Percentiles rank a stretch among this genome's conserved stretches.
Evolutionary conservation across 2,329 filamentous ascomycete genomes (phyloP).

Genomic region (Cyclaneusma minus): DNA sequence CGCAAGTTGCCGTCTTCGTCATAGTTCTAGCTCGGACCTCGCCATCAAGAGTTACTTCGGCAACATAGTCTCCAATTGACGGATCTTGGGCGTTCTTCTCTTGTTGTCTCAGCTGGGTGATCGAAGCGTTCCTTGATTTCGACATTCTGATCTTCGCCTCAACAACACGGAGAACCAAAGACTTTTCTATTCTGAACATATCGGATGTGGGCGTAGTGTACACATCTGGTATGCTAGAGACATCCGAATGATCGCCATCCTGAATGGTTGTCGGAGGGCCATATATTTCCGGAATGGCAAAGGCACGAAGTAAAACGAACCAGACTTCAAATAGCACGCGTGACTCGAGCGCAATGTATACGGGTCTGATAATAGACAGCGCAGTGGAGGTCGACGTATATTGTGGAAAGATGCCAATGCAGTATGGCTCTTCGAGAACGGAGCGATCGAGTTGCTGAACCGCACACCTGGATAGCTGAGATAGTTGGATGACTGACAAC

Average conservation of each 20-base stretch:
- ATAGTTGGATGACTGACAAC: conserved; percentile 71
- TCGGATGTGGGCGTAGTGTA: conserved; percentile 19
- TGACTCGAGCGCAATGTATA: conserved; percentile 78
- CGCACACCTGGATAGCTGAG: conserved; percentile 76
- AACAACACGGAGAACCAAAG: conserved; percentile 39
- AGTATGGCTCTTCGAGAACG: conserved; percentile 83
- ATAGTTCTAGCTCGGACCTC: conserved; percentile 65
- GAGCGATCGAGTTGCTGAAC: conserved; percentile 83
- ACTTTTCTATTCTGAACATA: conserved; percentile 46
- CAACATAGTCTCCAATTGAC: conserved; percentile 53
- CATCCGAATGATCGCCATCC: conserved; percentile 7
- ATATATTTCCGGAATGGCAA: conserved; percentile 84
- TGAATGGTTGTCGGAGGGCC: conserved; percentile 19
- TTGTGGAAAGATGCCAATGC: conserved; percentile 88
- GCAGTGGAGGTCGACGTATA: conserved; percentile 64
- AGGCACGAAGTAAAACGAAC: conserved; percentile 83
- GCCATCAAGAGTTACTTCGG: conserved; percentile 66
- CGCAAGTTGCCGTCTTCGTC: conserved; percentile 53
- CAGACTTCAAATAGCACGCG: conserved; percentile 92
- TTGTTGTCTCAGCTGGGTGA: conserved; percentile 13
- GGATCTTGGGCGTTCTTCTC: conserved; percentile 25
- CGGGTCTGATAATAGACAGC: conserved; percentile 65
- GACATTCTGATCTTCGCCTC: conserved; percentile 37
- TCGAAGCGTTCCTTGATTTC: conserved; percentile 3
- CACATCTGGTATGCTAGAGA: conserved; percentile 2